Evolutionary conservation across 2,329 filamentous ascomycete species (phyloP), one percentile per base, ranked within the genome.

Genomic region (Venturiaceae sp.): DNA sequence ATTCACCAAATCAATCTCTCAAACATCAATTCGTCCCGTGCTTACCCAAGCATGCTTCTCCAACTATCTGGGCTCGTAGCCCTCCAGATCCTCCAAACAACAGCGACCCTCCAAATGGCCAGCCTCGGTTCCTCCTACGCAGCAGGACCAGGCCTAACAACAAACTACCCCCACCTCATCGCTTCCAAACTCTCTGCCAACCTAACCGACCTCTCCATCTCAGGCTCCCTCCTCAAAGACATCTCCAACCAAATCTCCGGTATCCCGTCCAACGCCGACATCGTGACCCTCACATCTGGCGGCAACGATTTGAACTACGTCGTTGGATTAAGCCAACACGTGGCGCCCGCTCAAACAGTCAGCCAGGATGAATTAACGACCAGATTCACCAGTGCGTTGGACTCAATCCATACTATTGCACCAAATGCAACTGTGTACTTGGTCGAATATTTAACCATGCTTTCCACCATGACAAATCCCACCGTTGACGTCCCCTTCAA

Each of bases 251-350:
- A 75, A 64, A 63, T 75, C 32, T 54, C 65, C 14, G 64, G 60
- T 3, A 55, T 75, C 11, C 71, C 71, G 0, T 53, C 55, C 2
- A 68, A 72, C 60, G 66, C 66, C 9, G 70, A 74, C 55, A 62
- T 73, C 26, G 71, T 75, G 3, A 64, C 71, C 16, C 65, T 74
- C 11, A 69, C 69, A 13, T 69, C 67, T 59, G 72, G 72, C 33
- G 72, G 72, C 14, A 74, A 74, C 57, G 72, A 74, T 61, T 65
- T 74, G 47, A 67, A 66, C 3, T 74, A 74, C 60, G 65, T 72
- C 44, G 69, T 67, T 4, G 69, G 69, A 2, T 57, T 74, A 13
- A 67, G 70, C 52, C 63, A 64, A n/a, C 68, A 72, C 28, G 21
- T 14, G 7, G 30, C 54, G 16, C 26, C 32, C 2, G 36, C 50